Percentiles rank a stretch among this genome's conserved stretches.
Evolutionary conservation across 2,329 filamentous ascomycete species (phyloP).

Genomic region (Juglanconis juglandina): DNA sequence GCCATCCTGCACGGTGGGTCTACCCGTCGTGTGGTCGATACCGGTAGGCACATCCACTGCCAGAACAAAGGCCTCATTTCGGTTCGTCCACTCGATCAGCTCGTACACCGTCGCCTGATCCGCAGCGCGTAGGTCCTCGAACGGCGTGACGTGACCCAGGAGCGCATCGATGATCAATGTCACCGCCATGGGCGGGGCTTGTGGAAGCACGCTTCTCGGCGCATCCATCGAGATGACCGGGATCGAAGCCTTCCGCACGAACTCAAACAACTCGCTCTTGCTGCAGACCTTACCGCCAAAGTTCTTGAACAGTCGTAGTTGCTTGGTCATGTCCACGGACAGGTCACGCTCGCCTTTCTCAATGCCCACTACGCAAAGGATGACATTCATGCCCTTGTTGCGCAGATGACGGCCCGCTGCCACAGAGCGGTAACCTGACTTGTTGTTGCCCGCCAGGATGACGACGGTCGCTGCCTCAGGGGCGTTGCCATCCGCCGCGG

Average conservation of each 20-base stretch:
- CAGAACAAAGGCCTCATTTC: constrained; percentile 76
- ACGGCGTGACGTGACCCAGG: constrained; percentile 80
- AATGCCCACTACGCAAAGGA: constrained; percentile 79
- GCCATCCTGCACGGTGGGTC: constrained; percentile 65
- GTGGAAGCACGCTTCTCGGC: constrained; percentile 33
- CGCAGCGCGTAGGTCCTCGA: constrained; percentile 79
- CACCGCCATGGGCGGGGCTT: constrained; percentile 58
- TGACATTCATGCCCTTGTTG: constrained; percentile 75
- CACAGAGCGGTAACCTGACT: constrained; percentile 78
- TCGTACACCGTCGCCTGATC: constrained; percentile 83
- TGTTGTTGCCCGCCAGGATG: constrained; percentile 93
- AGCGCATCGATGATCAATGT: constrained; percentile 87
- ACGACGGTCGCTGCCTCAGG: constrained; percentile 48
- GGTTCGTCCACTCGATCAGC: constrained; percentile 90
- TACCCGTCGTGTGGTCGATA: constrained; percentile 74
- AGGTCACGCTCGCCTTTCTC: constrained; percentile 77
- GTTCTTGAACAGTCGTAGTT: constrained; percentile 79
- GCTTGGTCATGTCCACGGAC: constrained; percentile 74
- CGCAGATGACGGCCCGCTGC: constrained; percentile 83
- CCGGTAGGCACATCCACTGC: constrained; percentile 91
- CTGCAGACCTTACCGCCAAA: constrained; percentile 71
- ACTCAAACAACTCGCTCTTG: constrained; percentile 60
- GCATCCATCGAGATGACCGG: constrained; percentile 35
- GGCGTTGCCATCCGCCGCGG: constrained; percentile 32
- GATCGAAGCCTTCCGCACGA: constrained; percentile 46